Evolutionary conservation across 257 asterid species (phyloP).

Genomic region (Capsicum pubescens): DNA sequence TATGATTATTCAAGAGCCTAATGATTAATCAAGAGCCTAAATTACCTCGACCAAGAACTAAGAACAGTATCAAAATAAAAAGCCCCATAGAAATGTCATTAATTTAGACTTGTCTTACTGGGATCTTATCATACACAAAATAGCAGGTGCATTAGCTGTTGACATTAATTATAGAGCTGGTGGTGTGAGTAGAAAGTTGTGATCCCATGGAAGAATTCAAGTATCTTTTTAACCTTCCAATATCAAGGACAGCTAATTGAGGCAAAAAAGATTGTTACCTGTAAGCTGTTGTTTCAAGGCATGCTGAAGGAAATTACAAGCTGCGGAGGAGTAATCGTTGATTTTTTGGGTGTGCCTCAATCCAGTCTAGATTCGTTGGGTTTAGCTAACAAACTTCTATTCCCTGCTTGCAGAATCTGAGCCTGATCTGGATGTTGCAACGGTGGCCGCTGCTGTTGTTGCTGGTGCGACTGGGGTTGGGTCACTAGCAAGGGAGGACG

Average conservation of each 20-base stretch:
- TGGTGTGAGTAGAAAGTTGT: background rate
- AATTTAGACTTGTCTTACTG: background rate
- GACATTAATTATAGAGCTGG: background rate
- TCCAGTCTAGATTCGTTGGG: constrained; percentile 63
- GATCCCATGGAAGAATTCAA: background rate
- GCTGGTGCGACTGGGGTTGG: constrained; percentile 52
- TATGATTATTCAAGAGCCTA: background rate
- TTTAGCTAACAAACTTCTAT: constrained; percentile 51
- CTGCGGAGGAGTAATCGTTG: constrained; percentile 36
- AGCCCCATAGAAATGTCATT: background rate
- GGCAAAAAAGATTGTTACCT: constrained; percentile 47
- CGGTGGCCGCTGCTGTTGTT: constrained; percentile 40
- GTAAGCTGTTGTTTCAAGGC: constrained; percentile 52
- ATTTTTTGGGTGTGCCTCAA: constrained; percentile 43
- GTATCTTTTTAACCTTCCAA: too few species aligned
- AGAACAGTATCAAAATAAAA: background rate
- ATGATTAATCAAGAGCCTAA: background rate
- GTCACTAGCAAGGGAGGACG: constrained; percentile 49
- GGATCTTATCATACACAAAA: background rate
- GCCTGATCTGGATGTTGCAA: constrained; percentile 61
- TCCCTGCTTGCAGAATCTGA: constrained; percentile 68
- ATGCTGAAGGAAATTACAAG: constrained; percentile 48
- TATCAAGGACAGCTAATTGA: too few species aligned
- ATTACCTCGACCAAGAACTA: constrained; percentile 14
- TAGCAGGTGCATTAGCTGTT: background rate